These are phyloP conservation scores for Physaria fendleri DNA, from an alignment of 345 rosid species.

Conservation along the genomic window DNA sequence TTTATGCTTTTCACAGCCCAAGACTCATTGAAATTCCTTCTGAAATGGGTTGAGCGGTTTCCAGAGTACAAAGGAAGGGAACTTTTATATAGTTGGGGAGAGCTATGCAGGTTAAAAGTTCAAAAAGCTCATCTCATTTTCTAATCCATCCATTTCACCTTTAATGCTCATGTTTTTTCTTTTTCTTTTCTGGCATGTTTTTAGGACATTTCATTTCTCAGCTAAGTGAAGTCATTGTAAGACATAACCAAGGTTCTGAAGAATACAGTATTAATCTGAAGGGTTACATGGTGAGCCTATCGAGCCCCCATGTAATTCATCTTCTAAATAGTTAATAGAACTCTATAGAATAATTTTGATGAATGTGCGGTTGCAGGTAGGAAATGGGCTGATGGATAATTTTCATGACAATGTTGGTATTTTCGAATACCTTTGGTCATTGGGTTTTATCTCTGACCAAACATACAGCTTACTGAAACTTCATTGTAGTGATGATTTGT, in stretches of 20 bases:
- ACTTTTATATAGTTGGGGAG: conserved; percentile 83
- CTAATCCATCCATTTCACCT: not conserved
- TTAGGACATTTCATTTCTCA: conserved; percentile 97
- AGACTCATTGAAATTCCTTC: conserved; percentile 66
- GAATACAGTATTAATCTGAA: conserved; percentile 53
- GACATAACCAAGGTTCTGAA: conserved; percentile 43
- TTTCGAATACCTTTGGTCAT: conserved; percentile 75
- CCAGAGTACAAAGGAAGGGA: conserved; percentile 83
- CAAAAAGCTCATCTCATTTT: not conserved
- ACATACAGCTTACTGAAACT: conserved; percentile 59
- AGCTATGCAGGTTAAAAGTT: conserved; percentile 70
- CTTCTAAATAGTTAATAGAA: no score
- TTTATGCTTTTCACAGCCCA: conserved; percentile 44
- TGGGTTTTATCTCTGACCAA: conserved; percentile 85
- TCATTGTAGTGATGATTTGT: conserved; percentile 63
- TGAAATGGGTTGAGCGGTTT: conserved; percentile 85
- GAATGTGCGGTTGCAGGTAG: no score
- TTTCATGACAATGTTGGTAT: no score
- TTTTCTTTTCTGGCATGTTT: not conserved
- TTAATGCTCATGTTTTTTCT: no score
- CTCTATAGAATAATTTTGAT: not conserved
- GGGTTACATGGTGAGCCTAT: conserved; percentile 73
- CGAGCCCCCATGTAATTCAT: not conserved
- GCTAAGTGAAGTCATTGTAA: conserved; percentile 70
- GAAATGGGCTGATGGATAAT: no score